Conservation (phyloP, 495 filamentous ascomycete genomes). For the Neurospora sp. region DNA sequence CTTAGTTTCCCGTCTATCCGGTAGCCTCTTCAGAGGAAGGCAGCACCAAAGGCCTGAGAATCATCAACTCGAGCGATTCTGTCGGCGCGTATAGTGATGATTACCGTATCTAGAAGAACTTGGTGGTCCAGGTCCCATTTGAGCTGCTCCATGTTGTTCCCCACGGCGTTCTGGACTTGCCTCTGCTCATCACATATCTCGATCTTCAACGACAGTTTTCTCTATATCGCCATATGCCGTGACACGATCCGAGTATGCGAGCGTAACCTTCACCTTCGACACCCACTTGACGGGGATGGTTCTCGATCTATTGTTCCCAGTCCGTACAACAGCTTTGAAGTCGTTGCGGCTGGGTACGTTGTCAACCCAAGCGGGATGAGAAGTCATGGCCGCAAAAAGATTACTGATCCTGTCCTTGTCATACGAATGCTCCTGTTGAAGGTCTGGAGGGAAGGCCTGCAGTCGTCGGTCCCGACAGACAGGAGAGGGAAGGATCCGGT, state of each 20-base stretch:
- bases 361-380: background rate
- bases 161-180: background rate
- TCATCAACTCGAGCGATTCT: background rate
- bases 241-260: background rate
- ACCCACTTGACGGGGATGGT: background rate
- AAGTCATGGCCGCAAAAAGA: background rate
- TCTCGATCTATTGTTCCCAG: background rate
- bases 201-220: background rate
- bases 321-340: background rate
- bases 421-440: background rate
- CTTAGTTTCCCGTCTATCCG: background rate
- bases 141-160: background rate
- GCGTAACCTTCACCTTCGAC: background rate
- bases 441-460: background rate
- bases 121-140: background rate
- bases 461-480: background rate
- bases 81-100: background rate
- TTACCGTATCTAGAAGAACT: background rate
- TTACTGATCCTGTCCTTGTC: background rate
- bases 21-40: background rate
- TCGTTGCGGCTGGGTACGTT: background rate
- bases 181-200: background rate
- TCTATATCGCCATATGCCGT: background rate
- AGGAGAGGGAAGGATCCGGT: background rate
- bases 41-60: background rate